Conservation (phyloP, 495 filamentous ascomycete genomes). For the Penicillium canescens region DNA sequence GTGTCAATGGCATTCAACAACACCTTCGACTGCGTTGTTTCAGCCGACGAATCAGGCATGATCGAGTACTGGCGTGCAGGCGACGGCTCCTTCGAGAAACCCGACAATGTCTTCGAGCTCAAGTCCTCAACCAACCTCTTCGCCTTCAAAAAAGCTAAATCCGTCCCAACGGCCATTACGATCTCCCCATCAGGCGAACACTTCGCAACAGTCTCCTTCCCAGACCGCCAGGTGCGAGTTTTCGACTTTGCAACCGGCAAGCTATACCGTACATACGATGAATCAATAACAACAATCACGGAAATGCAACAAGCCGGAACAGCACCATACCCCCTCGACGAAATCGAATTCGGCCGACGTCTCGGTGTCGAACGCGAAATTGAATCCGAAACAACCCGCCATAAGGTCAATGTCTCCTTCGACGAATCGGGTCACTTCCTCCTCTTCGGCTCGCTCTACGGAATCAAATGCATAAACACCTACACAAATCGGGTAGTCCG, state of each 20-base stretch:
- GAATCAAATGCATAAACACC: constrained; percentile 92
- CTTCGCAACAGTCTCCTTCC: constrained; percentile 89
- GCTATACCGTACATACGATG: constrained; percentile 89
- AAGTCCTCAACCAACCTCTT: constrained; percentile 94
- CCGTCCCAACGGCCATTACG: constrained; percentile 77
- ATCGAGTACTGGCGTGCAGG: constrained; percentile 90
- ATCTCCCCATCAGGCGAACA: constrained; percentile 82
- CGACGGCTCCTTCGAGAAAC: constrained; percentile 79
- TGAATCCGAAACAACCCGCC: constrained; percentile 64
- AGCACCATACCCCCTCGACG: constrained; percentile 72
- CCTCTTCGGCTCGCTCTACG: constrained; percentile 87
- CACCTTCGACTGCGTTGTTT: constrained; percentile 84
- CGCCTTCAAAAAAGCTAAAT: constrained; percentile 95
- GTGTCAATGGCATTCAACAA: constrained; percentile 87
- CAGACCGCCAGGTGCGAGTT: constrained; percentile 86
- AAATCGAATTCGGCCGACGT: constrained; percentile 88
- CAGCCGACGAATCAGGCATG: constrained; percentile 89
- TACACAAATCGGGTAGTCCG: constrained; percentile 88
- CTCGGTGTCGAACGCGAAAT: constrained; percentile 86
- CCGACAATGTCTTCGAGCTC: constrained; percentile 83
- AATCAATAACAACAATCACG: constrained; percentile 79
- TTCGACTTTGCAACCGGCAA: constrained; percentile 92
- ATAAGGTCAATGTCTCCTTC: constrained; percentile 83
- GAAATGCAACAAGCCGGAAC: constrained; percentile 96
- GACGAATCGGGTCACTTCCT: constrained; percentile 97